phyloP scores from a whole-genome alignment of 2,329 filamentous ascomycete genomes.

The Pseudocercospora fuligena region DNA sequence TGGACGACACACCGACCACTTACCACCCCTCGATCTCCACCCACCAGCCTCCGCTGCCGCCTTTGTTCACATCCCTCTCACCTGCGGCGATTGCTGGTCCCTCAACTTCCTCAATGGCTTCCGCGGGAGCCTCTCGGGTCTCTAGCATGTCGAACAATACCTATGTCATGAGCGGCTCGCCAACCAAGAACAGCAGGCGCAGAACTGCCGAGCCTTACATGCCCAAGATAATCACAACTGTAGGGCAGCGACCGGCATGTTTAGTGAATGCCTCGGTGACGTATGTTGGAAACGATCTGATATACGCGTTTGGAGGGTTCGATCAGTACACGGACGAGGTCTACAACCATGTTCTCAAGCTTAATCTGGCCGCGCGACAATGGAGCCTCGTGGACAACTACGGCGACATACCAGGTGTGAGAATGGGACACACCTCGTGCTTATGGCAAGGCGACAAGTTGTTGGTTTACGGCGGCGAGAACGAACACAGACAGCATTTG shows the following conservation, averaged over 20 bases:
- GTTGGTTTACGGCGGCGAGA: slow-evolving; percentile 97
- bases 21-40: background rate
- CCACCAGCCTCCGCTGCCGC: slow-evolving; percentile 9
- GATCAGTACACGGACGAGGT: slow-evolving; percentile 99
- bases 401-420: slow-evolving; percentile 93
- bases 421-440: slow-evolving; percentile 98
- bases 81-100: background rate
- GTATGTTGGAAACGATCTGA: slow-evolving; percentile 88
- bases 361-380: slow-evolving; percentile 85
- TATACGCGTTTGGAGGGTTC: slow-evolving; percentile 97
- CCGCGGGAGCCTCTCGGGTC: slow-evolving; percentile 35
- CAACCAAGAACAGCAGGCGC: slow-evolving; percentile 65
- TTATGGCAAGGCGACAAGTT: slow-evolving; percentile 93
- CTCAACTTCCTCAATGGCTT: slow-evolving; percentile 22
- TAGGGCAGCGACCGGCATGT: slow-evolving; percentile 77
- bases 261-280: slow-evolving; percentile 98
- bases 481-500: slow-evolving; percentile 93
- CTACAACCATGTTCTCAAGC: slow-evolving; percentile 92
- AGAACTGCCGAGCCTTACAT: slow-evolving; percentile 75
- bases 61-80: slow-evolving; percentile 3
- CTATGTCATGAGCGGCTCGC: slow-evolving; percentile 89
- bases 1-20: background rate
- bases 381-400: slow-evolving; percentile 99
- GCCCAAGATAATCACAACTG: slow-evolving; percentile 72
- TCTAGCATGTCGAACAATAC: slow-evolving; percentile 64